A percentile compares a stretch with the other conserved stretches of the same genome.
Evolutionary conservation across 768 basidiomycete species (phyloP).

Genomic region (Tulasnella calospora): DNA sequence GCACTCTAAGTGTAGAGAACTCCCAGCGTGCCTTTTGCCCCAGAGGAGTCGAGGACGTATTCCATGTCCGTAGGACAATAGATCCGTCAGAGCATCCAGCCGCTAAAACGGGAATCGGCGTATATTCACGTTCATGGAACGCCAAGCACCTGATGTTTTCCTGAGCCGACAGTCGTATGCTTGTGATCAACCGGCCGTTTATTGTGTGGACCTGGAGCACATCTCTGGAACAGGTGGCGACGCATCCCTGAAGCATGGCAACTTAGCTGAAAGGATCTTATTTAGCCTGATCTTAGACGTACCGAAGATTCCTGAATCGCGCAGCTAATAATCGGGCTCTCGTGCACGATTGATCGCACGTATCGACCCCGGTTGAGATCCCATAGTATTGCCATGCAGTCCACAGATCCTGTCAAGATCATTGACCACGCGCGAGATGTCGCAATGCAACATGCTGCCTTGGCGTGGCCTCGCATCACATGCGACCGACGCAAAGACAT

Average conservation of each 20-base stretch:
- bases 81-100: conserved; percentile 71
- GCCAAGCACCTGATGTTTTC: conserved; percentile 64
- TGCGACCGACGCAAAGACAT: conserved; percentile 49
- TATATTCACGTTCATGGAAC: conserved; percentile 87
- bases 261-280: background rate
- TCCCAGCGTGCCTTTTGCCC: conserved; percentile 69
- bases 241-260: conserved; percentile 58
- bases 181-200: conserved; percentile 74
- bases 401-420: conserved; percentile 75
- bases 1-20: conserved; percentile 60
- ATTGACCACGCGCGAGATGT: conserved; percentile 80
- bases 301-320: conserved; percentile 86
- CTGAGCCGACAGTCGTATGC: conserved; percentile 53
- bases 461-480: conserved; percentile 75
- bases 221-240: conserved; percentile 72
- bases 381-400: conserved; percentile 85
- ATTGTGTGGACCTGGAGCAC: conserved; percentile 78
- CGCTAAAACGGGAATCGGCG: conserved; percentile 70
- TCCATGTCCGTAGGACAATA: conserved; percentile 80
- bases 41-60: conserved; percentile 63
- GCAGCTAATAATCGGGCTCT: conserved; percentile 55
- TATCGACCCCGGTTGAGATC: conserved; percentile 82
- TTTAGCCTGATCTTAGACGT: conserved; percentile 34
- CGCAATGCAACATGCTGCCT: conserved; percentile 59
- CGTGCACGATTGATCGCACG: conserved; percentile 74